Evolutionary conservation across 2,329 filamentous ascomycete species (phyloP), one percentile per base, ranked within the genome.

Genomic region (Ophiostoma novo-ulmi): DNA sequence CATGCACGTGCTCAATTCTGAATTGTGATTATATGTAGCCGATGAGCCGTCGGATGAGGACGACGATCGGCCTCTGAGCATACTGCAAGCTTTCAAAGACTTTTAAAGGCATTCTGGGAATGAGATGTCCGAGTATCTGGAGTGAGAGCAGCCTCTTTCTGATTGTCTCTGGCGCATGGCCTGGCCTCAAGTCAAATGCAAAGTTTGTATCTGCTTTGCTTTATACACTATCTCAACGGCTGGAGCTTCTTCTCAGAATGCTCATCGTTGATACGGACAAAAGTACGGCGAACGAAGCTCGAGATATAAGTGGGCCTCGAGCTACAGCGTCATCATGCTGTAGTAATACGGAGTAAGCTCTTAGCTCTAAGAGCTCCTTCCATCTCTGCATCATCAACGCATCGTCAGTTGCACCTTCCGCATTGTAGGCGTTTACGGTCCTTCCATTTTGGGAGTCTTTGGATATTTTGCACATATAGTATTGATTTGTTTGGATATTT

Each of bases 371-470:
- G 58, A 41, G 22, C 39, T 67, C 20, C 26, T 41, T 26, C 65
- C 36, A 7, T 31, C 65, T n/a, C 13, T 5, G 17, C n/a, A 13
- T 22, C n/a, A 65, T 48, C n/a, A 48, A 17, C 36, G 20, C 65
- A 48, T 48, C 65, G 20, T 22, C n/a, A n/a, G 39, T 8, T 41
- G 65, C 65, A 41, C 65, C 22, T 67, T 26, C 65, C 65, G 20
- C 39, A 44, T 41, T 13, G 39, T 5, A 17, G 22, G 39, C 26
- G 5, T 31, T 14, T 48, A 5, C n/a, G 65, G 38, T 48, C 65
- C 22, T 67, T 67, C 65, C 65, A 13, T 67, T 65, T 71, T 68
- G 66, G 39, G 52, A 69, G 38, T 71, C 31, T n/a, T 65, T 64
- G n/a, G 5, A 10, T 58, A 61, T 13, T 5, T 58, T 17, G 10